Percentiles rank a stretch among this genome's conserved stretches.
These are phyloP conservation scores for Aspergillus terreus DNA, from an alignment of 2,329 filamentous ascomycete species.

Conservation along the genomic window DNA sequence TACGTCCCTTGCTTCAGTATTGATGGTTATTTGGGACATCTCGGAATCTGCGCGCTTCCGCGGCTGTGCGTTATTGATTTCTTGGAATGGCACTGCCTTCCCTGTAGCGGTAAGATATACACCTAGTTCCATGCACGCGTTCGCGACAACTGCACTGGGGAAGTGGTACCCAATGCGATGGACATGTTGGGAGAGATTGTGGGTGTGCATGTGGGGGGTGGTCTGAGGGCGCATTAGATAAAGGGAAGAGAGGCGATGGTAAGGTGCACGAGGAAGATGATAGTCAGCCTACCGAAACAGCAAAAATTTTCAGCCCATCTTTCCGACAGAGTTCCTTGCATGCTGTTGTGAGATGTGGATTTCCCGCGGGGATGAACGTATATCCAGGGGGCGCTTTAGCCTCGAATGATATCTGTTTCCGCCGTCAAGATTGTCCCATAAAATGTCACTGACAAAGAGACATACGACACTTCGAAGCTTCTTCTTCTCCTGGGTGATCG, in stretches of 20 bases:
- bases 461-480: slow-evolving; percentile 53
- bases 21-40: slow-evolving; percentile 44
- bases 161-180: slow-evolving; percentile 63
- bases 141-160: slow-evolving; percentile 55
- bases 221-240: slow-evolving; percentile 35
- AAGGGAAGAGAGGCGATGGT: slow-evolving; percentile 13
- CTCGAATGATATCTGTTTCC: slow-evolving; percentile 51
- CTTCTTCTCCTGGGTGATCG: slow-evolving; percentile 57
- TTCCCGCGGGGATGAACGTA: slow-evolving; percentile 58
- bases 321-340: slow-evolving; percentile 59
- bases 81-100: slow-evolving; percentile 42
- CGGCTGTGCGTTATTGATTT: slow-evolving; percentile 22
- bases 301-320: slow-evolving; percentile 51
- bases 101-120: slow-evolving; percentile 45
- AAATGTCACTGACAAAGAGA: slow-evolving; percentile 12
- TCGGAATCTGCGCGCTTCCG: slow-evolving; percentile 26
- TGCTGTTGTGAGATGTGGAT: slow-evolving; percentile 55
- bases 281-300: slow-evolving; percentile 55
- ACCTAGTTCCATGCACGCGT: slow-evolving; percentile 50
- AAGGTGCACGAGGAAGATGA: slow-evolving; percentile 2
- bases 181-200: slow-evolving; percentile 57
- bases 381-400: slow-evolving; percentile 57
- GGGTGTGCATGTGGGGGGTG: slow-evolving; percentile 47
- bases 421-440: slow-evolving; percentile 29
- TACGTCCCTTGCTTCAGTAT: slow-evolving; percentile 55